Base-by-base conservation (phyloP, 495 filamentous ascomycete genomes). In the Filosporella fistucella region DNA sequence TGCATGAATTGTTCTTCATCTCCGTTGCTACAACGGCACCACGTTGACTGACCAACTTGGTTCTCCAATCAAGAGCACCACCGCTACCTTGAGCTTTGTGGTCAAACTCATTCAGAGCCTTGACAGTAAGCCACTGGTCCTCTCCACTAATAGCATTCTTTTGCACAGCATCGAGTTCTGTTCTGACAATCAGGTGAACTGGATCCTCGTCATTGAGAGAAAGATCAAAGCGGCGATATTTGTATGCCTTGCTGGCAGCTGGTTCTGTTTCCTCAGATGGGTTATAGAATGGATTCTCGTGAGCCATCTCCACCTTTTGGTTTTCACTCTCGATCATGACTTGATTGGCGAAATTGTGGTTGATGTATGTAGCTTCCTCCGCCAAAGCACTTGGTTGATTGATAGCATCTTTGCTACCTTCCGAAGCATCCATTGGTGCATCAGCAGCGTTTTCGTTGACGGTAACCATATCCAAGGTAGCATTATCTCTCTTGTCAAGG, bases 1-100 rank as follows among this genome's bases (percentile, higher is more conserved):
- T 98, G 80, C 86, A 91, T 61, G 81, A 87, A 77, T 98, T 98
- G 78, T 98, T 98, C 84, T 98, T 98, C 93, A 98, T 98, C 68
- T 93, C 93, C n/a, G 93, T 98, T 16, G 93, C 93, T 13, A 98
- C 85, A 24, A 97, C 91, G 22, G 93, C 93, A 75, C 93, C 93
- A 49, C 93, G 82, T 72, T 96, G 89, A 51, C 84, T 86, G 45
- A 82, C 84, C 39, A 98, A 80, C 78, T 97, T 98, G 48, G 80
- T 80, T 61, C 91, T 80, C 93, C 93, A 98, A 76, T 98, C 91
- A 22, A 97, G 74, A 33, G 93, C 94, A 46, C 89, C 88, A 52
- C 93, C 91, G 53, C 86, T 86, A 45, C 93, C 93, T 60, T 93
- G 91, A 9, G 94, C 93, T 71, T 96, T 96, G 77, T 77, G 86